A percentile compares a stretch with the other conserved stretches of the same genome.
Evolutionary conservation across 768 basidiomycete species (phyloP).

Genomic region (Xanthoconium stramineum): DNA sequence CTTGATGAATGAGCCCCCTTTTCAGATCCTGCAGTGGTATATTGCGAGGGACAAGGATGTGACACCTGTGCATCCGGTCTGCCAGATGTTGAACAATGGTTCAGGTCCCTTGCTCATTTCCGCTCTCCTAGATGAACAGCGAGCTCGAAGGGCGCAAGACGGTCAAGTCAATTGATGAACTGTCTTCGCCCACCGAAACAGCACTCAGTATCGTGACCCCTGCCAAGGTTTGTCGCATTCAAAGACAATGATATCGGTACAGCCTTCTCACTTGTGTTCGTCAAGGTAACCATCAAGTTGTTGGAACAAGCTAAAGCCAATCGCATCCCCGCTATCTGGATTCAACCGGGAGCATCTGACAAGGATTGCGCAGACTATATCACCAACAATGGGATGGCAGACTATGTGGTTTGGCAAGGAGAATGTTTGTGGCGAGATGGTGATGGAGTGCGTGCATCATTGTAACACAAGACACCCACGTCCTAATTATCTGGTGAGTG

Average conservation of each 20-base stretch:
- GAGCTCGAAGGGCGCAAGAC: constrained; percentile 67
- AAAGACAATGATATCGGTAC: neutral
- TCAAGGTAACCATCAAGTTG: constrained; percentile 65
- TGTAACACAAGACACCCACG: constrained; percentile 7
- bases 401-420: constrained; percentile 76
- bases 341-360: constrained; percentile 86
- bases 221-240: constrained; percentile 46
- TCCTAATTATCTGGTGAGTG: neutral
- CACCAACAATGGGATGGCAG: constrained; percentile 57
- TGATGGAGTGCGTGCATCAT: constrained; percentile 43
- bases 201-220: constrained; percentile 80
- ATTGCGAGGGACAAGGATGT: constrained; percentile 53
- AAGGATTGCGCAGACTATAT: constrained; percentile 61
- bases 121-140: constrained; percentile 56
- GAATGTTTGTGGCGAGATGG: constrained; percentile 82
- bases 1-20: neutral
- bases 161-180: constrained; percentile 50
- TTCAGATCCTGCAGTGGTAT: constrained; percentile 80
- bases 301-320: constrained; percentile 66
- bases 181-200: constrained; percentile 60
- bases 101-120: neutral
- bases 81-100: constrained; percentile 13
- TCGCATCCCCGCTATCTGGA: constrained; percentile 78
- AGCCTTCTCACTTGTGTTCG: neutral
- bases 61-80: constrained; percentile 72